phyloP scores from a whole-genome alignment of 2,329 filamentous ascomycete species.

The Biscogniauxia marginata region DNA sequence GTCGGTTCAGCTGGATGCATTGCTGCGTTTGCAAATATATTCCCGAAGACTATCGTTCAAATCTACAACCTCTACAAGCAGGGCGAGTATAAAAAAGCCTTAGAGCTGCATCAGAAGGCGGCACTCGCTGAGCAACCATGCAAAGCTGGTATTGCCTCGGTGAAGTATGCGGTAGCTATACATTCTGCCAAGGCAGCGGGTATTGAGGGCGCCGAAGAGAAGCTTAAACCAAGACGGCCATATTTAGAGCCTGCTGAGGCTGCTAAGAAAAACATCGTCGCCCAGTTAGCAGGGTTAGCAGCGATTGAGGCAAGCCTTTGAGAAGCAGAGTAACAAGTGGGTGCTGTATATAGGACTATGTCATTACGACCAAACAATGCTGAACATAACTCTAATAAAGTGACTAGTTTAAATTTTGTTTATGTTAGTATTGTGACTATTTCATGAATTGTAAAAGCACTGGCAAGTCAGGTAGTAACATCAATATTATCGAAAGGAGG shows the following conservation, averaged over 20 bases:
- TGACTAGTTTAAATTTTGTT: too few relatives aligned
- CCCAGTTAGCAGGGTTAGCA: conserved; percentile 38
- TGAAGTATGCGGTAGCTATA: conserved; percentile 66
- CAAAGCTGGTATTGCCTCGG: conserved; percentile 64
- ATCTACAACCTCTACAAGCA: conserved; percentile 62
- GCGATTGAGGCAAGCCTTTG: conserved; percentile 28
- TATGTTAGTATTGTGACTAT: too few relatives aligned
- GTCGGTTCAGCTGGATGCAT: conserved; percentile 60
- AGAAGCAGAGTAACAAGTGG: not conserved
- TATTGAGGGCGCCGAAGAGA: conserved; percentile 57
- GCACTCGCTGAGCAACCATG: conserved; percentile 64
- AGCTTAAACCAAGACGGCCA: conserved; percentile 59
- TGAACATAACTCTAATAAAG: too few relatives aligned
- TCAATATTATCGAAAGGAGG: too few relatives aligned
- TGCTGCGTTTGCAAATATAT: conserved; percentile 62
- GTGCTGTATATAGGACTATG: not conserved
- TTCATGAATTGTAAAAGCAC: too few relatives aligned
- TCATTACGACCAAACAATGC: not conserved
- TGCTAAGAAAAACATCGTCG: conserved; percentile 42
- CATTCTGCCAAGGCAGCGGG: conserved; percentile 59
- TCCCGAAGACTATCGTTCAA: conserved; percentile 53
- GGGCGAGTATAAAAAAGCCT: conserved; percentile 57
- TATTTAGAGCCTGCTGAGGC: conserved; percentile 50
- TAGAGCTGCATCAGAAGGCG: conserved; percentile 59
- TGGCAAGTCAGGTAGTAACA: too few relatives aligned